Base-by-base conservation (phyloP, 176 grass and related monocot species). In the Stipa capillata region DNA sequence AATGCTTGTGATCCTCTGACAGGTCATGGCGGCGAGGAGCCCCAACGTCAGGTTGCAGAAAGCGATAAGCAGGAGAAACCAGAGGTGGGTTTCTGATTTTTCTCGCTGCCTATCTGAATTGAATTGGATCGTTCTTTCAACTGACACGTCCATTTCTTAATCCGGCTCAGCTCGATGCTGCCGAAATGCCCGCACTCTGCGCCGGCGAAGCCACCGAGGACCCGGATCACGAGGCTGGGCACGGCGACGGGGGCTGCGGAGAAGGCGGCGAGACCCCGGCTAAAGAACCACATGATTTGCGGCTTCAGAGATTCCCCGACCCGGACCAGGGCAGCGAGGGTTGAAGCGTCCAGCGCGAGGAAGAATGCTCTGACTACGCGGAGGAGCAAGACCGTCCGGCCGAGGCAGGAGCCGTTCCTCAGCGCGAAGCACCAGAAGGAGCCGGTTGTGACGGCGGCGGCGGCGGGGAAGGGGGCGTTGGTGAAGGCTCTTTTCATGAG, bases 11-110 rank as follows among this genome's bases (percentile, higher is more conserved):
- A 20, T 50, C 36, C 27, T 28, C 27, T 29, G 27, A 14, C 88
- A 97, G 94, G 88, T 99, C 63, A 91, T 95, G 88, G 90, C 90
- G 2, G 96, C 96, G 36, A 95, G 92, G 79, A 99, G 92, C 82
- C 96, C 96, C 74, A 95, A 95, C 52, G 86, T 94, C 25, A 60
- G 81, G 60, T 84, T 87, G 27, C 85, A 90, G 33, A 98, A 81
- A 40, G 37, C 78, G 45, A 73, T 93, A 39, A 71, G 74, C 64
- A 53, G 72, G 79, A 58, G 24, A 8, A 79, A 72, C 34, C 61
- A 90, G 18, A 73, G 69, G 66, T 83, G 7, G 7, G 17, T 29
- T 35, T 72, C 29, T 3, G 47, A 35, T 35, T 14, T n/a, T 50
- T 21, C 67, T 50, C 32, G 3, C 11, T 8, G 15, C 7, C 31